Conservation (phyloP, 169 alveolate genomes). For the Plasmodium gaboni region DNA sequence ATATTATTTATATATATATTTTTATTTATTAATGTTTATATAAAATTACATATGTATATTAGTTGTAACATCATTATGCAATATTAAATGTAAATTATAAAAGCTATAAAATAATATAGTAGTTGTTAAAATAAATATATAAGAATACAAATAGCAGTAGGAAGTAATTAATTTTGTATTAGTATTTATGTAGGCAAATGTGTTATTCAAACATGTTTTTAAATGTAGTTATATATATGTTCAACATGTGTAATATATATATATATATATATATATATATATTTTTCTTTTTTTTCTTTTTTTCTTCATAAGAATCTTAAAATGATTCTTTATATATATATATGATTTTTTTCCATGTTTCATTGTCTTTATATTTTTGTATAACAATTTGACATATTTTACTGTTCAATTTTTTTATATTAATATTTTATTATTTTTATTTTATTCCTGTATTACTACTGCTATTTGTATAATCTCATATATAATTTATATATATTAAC, state of each 20-base stretch:
- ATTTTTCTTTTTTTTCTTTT: slow-evolving; percentile 30
- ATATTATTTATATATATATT: not conserved
- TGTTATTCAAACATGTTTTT: not conserved
- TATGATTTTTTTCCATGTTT: not conserved
- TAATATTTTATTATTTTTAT: slow-evolving; percentile 1
- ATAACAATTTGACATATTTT: not conserved
- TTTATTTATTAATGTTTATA: not conserved
- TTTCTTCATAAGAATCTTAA: slow-evolving; percentile 16
- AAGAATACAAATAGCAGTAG: not conserved
- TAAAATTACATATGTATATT: slow-evolving; percentile 1
- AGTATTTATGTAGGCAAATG: not conserved
- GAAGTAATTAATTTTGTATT: not conserved
- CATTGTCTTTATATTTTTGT: not conserved
- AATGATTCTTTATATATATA: not conserved
- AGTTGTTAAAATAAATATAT: not conserved
- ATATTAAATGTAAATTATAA: not conserved
- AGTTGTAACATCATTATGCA: slow-evolving; percentile 4
- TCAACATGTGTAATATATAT: not conserved
- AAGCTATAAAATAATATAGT: slow-evolving; percentile 9
- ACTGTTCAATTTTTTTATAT: slow-evolving; percentile 1
- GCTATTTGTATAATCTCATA: slow-evolving; percentile 8
- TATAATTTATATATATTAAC: not conserved
- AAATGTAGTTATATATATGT: slow-evolving; percentile 13
- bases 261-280: slow-evolving; percentile 19
- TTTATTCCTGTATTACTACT: slow-evolving; percentile 10